Evolutionary conservation across 495 filamentous ascomycete genomes (phyloP), one percentile per base, ranked within the genome.

Genomic region (Schizothecium vesticola): DNA sequence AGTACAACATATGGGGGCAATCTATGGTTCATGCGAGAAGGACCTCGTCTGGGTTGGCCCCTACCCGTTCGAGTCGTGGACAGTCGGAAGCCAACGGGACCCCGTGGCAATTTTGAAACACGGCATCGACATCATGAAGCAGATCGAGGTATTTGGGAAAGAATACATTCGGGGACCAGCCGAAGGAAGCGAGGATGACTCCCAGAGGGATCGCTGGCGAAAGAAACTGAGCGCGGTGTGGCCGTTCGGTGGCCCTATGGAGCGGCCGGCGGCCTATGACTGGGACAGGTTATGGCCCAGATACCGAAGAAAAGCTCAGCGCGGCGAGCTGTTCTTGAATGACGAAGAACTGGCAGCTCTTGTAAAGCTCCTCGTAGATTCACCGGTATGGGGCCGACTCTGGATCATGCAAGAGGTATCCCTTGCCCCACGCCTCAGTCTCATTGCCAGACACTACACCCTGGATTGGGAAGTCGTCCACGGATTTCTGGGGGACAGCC

Each of bases 391-490:
- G 70, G 36, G 56, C 13, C 70, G 70, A 16, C 56, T 69, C 29
- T 71, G 66, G 70, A 62, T 71, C 28, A 33, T 71, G 43, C 70
- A 71, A 25, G 70, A 71, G 63, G 43, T n/a, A n/a, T 71, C 22
- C 56, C 70, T 1, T 66, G 62, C 24, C 66, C 70, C 13, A 61
- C 24, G 13, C 25, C 36, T 59, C 13, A 36, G 69, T 11, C n/a
- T 69, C 24, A 28, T 24, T 1, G 63, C 25, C 5, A 62, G 4
- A 1, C 43, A 68, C 21, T 55, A n/a, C n/a, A n/a, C 62, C 0
- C 66, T 71, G 19, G 62, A 61, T n/a, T 71, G 70, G 70, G 24
- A 56, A 16, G 63, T 59, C 12, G 23, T 71, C 23, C 29, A 43
- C 23, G 26, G 51, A 3, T 69, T 71, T 36, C 66, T 71, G 5